Percentiles rank a stretch among this genome's conserved stretches.
Evolutionary conservation across 1,139 yeast genomes (phyloP).

Genomic region (Zygoascus meyerae): DNA sequence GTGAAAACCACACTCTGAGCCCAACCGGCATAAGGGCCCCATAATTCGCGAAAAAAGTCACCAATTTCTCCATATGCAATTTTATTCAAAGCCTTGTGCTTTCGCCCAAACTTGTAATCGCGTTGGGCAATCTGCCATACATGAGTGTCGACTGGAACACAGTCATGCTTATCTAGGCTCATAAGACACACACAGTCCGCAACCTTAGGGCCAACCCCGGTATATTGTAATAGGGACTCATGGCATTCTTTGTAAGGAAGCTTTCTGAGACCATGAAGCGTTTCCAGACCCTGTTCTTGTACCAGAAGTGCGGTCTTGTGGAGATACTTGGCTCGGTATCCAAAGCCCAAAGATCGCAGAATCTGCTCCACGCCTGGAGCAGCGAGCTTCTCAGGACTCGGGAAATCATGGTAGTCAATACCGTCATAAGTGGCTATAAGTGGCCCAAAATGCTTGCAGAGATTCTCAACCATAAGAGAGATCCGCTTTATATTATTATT

Average conservation of each 20-base stretch:
- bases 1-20: constrained; percentile 91
- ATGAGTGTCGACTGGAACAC: constrained; percentile 95
- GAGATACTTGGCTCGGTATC: constrained; percentile 88
- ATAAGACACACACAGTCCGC: constrained; percentile 93
- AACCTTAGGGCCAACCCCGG: constrained; percentile 96
- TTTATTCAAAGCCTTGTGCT: constrained; percentile 44
- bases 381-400: constrained; percentile 52
- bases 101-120: constrained; percentile 57
- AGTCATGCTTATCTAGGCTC: constrained; percentile 83
- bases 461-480: constrained; percentile 82
- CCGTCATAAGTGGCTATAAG: constrained; percentile 53
- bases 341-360: constrained; percentile 68
- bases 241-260: constrained; percentile 54
- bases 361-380: constrained; percentile 37
- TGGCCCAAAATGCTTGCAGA: constrained; percentile 69
- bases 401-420: constrained; percentile 64
- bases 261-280: constrained; percentile 37
- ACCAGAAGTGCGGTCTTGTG: constrained; percentile 63
- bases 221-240: constrained; percentile 56
- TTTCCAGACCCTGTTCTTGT: constrained; percentile 27
- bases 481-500: constrained; percentile 92
- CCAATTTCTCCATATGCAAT: constrained; percentile 60
- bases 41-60: constrained; percentile 53
- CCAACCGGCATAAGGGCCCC: constrained; percentile 98
- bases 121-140: constrained; percentile 87